These are phyloP conservation scores for Sphagnurus paluster DNA, from an alignment of 1,284 basidiomycete genomes.

Conservation along the genomic window DNA sequence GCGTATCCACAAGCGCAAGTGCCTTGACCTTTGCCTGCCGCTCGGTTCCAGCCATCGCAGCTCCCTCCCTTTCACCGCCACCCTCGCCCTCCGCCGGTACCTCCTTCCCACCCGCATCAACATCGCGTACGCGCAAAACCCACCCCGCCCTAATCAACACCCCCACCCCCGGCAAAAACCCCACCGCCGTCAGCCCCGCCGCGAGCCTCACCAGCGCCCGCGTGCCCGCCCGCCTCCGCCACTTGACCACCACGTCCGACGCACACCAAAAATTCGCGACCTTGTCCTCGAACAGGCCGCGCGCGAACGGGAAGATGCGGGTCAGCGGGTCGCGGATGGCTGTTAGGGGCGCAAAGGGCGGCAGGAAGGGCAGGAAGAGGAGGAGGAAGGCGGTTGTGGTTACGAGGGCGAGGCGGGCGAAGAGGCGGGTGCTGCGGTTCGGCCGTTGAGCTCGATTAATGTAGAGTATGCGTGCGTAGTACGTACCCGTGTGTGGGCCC, in stretches of 20 bases:
- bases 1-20: too few species aligned
- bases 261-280: slow-evolving; percentile 97
- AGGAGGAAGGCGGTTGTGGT: slow-evolving; percentile 63
- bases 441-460: too few species aligned
- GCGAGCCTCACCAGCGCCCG: slow-evolving; percentile 57
- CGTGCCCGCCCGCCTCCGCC: slow-evolving; percentile 58
- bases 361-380: slow-evolving; percentile 77
- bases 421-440: slow-evolving; percentile 58
- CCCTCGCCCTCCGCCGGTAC: slow-evolving; percentile 13
- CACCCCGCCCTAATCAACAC: slow-evolving; percentile 52
- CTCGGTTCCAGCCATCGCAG: too few species aligned
- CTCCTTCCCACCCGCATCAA: too few species aligned
- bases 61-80: neutral
- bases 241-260: slow-evolving; percentile 85
- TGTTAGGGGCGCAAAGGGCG: slow-evolving; percentile 51
- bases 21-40: too few species aligned
- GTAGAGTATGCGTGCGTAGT: too few species aligned
- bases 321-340: slow-evolving; percentile 64
- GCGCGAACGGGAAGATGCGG: slow-evolving; percentile 88
- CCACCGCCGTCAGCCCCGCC: slow-evolving; percentile 56
- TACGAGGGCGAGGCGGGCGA: slow-evolving; percentile 65
- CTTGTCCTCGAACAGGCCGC: slow-evolving; percentile 95
- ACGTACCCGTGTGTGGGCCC: slow-evolving; percentile 69
- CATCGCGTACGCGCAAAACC: too few species aligned
- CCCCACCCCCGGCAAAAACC: slow-evolving; percentile 64